Conservation (phyloP, 2,329 filamentous ascomycete genomes). For the Fusarium avenaceum region DNA sequence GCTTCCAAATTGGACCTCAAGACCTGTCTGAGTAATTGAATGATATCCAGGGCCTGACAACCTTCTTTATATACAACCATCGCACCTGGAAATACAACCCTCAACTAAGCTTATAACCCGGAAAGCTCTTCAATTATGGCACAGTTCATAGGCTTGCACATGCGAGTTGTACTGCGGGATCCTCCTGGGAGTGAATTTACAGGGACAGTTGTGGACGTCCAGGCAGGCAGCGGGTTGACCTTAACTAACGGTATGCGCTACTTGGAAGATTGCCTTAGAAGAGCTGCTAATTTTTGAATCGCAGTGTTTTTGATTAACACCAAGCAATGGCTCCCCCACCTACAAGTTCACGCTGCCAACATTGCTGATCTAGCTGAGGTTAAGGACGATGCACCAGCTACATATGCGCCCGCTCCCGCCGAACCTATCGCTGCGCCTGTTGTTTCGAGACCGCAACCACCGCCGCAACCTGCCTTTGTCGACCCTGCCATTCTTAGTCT, state of each 20-base stretch:
- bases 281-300: conserved; percentile 19
- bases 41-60: conserved; percentile 40
- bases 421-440: conserved; percentile 47
- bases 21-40: conserved; percentile 33
- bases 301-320: conserved; percentile 58
- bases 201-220: conserved; percentile 78
- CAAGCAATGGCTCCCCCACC: conserved; percentile 58
- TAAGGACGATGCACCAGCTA: conserved; percentile 50
- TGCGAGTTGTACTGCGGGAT: conserved; percentile 78
- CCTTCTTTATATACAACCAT: conserved; percentile 28
- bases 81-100: conserved; percentile 18
- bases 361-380: conserved; percentile 62
- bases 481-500: conserved; percentile 88
- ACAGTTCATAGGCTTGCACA: conserved; percentile 81
- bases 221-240: conserved; percentile 74
- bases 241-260: conserved; percentile 75
- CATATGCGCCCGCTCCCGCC: conserved; percentile 46
- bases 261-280: background rate
- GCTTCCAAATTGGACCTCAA: conserved; percentile 14
- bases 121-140: conserved; percentile 56
- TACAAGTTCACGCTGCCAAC: conserved; percentile 63
- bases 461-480: conserved; percentile 67
- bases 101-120: background rate
- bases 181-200: conserved; percentile 74
- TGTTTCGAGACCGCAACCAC: conserved; percentile 50